Base-by-base conservation (phyloP, 1,284 basidiomycete species). In the Dichomitus squalens region DNA sequence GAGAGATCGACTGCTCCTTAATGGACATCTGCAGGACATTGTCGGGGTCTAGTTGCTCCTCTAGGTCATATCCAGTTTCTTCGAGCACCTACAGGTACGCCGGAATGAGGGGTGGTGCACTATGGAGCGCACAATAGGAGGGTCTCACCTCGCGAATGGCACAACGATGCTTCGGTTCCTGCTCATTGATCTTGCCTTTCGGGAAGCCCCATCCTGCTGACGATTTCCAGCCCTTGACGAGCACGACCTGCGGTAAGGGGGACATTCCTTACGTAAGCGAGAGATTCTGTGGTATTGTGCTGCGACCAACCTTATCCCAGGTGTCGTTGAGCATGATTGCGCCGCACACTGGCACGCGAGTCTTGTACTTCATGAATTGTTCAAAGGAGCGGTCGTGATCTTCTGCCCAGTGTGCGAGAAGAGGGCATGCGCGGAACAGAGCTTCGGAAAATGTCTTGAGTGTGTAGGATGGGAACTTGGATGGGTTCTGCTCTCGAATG, bases 161-260 rank as follows among this genome's bases (percentile, higher is more conserved):
- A 74, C 96, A 97, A 65, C 83, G 83, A 63, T 86, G 80, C 64
- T 90, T 83, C 40, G 88, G 85, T 75, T 98, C 95, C 60, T 90
- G 84, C 72, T 96, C 90, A 68, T 99, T 99, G 74, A 99, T 99
- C 78, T 99, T 99, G 51, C 97, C 97, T 72, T 97, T 95, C 1
- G 97, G 97, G 73, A 99, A 99, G 27, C 94, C 93, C 97, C 97
- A 99, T 4, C 95, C 93, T 5, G 96, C 92, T 23, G 90, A 93
- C 21, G 93, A 87, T 75, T 98, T 98, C 94, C 94, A 99, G 4
- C 97, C 97, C 73, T 98, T 96, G 50, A 99, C 95, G 60, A 98
- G 83, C 16, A 98, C 79, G 69, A 91, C 94, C 93, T 96, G 69
- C 21, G 54, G 57, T 46, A 43, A 53, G 18, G 46, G 51, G 64